These are phyloP conservation scores for Tulasnella sp. DNA, from an alignment of 768 basidiomycete species.

Conservation along the genomic window DNA sequence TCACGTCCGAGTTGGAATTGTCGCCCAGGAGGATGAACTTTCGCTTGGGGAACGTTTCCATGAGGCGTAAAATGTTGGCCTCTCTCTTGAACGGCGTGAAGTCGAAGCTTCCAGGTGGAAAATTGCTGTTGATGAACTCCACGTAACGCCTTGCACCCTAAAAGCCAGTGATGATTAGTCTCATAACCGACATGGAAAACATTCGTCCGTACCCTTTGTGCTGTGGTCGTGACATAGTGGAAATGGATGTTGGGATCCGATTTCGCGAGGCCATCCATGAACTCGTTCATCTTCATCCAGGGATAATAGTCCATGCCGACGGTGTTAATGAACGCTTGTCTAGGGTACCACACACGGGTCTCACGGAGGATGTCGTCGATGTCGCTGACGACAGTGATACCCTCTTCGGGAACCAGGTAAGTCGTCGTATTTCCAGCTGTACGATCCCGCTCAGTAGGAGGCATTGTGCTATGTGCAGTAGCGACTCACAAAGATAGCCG, in stretches of 20 bases:
- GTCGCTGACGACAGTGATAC: slow-evolving; percentile 27
- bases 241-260: slow-evolving; percentile 24
- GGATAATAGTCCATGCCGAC: slow-evolving; percentile 25
- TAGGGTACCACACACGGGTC: slow-evolving; percentile 27
- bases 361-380: slow-evolving; percentile 30
- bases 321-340: slow-evolving; percentile 26
- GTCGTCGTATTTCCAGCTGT: slow-evolving; percentile 23
- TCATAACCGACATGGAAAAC: not conserved
- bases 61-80: slow-evolving; percentile 24
- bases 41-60: slow-evolving; percentile 27
- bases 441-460: not conserved
- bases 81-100: slow-evolving; percentile 25
- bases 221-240: slow-evolving; percentile 29
- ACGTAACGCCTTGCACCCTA: slow-evolving; percentile 27
- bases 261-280: not conserved
- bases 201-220: slow-evolving; percentile 19
- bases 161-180: not conserved
- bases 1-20: slow-evolving; percentile 16
- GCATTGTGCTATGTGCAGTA: not conserved
- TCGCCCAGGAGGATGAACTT: slow-evolving; percentile 22
- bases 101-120: slow-evolving; percentile 27
- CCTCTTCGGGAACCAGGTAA: slow-evolving; percentile 25
- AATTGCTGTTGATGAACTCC: slow-evolving; percentile 25
- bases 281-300: slow-evolving; percentile 23
- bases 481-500: not conserved